Percentiles rank a stretch among this genome's conserved stretches.
Conservation (phyloP, 495 filamentous ascomycete species). For the Diplogelasinospora grovesii region DNA sequence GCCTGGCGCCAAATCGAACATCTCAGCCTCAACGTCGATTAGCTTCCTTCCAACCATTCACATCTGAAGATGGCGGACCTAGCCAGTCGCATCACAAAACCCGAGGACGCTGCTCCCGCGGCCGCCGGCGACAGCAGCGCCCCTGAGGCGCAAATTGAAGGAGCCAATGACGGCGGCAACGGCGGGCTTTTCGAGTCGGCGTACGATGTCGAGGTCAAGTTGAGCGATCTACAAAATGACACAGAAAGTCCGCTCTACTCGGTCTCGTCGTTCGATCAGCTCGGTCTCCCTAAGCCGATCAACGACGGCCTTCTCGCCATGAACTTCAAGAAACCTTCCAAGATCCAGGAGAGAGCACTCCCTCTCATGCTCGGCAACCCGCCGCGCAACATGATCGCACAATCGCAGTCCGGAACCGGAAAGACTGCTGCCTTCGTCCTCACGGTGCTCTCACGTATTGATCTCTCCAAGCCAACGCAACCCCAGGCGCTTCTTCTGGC, state of each 20-base stretch:
- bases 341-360: constrained; percentile 90
- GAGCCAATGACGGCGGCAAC: constrained; percentile 30
- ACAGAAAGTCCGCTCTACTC: constrained; percentile 83
- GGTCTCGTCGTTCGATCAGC: constrained; percentile 73
- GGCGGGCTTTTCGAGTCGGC: constrained; percentile 65
- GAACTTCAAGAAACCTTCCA: constrained; percentile 92
- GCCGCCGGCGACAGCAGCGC: constrained; percentile 31
- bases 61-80: constrained; percentile 41
- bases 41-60: not conserved
- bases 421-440: constrained; percentile 96
- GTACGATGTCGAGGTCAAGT: constrained; percentile 80
- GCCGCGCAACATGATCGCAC: constrained; percentile 86
- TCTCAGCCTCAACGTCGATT: not conserved
- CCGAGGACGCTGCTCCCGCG: constrained; percentile 24
- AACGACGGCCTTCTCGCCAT: constrained; percentile 61
- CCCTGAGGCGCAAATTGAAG: constrained; percentile 45
- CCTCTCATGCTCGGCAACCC: constrained; percentile 80
- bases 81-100: constrained; percentile 55
- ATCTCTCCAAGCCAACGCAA: constrained; percentile 53
- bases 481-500: constrained; percentile 89
- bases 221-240: constrained; percentile 82
- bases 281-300: constrained; percentile 58
- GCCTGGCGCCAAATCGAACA: not conserved
- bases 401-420: constrained; percentile 97
- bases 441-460: constrained; percentile 79